phyloP scores from a whole-genome alignment of 352 stramenopile species.

The Globisporangium irregulare region DNA sequence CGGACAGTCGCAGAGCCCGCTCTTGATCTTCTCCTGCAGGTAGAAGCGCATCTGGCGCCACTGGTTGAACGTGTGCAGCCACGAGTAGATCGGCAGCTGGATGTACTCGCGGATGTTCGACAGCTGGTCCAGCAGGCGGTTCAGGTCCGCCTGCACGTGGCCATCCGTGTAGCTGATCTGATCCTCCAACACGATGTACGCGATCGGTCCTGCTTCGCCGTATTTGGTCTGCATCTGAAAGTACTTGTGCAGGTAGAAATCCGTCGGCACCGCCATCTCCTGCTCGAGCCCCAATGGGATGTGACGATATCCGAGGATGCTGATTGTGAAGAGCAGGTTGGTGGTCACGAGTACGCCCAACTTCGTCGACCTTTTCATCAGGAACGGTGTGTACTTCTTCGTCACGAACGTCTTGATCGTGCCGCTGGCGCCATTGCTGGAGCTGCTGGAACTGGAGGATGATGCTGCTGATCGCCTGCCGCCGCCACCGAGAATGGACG shows the following conservation, averaged over 20 bases:
- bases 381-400: conserved; percentile 60
- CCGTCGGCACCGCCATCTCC: conserved; percentile 80
- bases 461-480: too few species aligned
- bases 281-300: conserved; percentile 86
- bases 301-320: conserved; percentile 50
- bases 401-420: conserved; percentile 65
- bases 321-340: conserved; percentile 34
- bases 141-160: conserved; percentile 46
- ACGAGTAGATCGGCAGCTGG: conserved; percentile 83
- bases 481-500: conserved; percentile 3
- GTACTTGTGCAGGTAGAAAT: conserved; percentile 90
- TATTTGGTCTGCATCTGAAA: conserved; percentile 84
- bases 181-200: conserved; percentile 77
- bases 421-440: conserved; percentile 13
- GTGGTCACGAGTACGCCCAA: conserved; percentile 47
- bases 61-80: conserved; percentile 86
- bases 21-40: conserved; percentile 65
- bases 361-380: conserved; percentile 60
- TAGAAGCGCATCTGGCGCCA: conserved; percentile 85
- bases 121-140: conserved; percentile 68
- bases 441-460: neutral
- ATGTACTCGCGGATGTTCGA: conserved; percentile 76
- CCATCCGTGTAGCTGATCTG: conserved; percentile 71
- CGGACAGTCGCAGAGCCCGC: conserved; percentile 62
- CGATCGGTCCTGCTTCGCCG: conserved; percentile 80